Evolutionary conservation across 1,139 yeast genomes (phyloP), one percentile per base, ranked within the genome.

Genomic region (Suhomyces anneliseae): DNA sequence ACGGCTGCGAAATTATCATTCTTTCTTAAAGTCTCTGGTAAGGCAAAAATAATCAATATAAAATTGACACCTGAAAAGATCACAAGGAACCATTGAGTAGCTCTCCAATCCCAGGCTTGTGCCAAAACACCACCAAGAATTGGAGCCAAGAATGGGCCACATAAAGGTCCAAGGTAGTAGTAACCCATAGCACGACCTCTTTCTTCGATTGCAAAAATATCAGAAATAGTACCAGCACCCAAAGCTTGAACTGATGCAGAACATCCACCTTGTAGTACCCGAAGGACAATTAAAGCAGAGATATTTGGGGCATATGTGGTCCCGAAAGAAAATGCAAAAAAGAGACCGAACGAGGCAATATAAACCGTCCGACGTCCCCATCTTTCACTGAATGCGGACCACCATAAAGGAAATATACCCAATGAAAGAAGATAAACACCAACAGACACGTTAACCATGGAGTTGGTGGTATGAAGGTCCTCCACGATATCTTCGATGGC

Each of bases 161-260:
- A 76, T 38, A 90, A 73, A 0, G 95, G 90, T 0, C 96, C 96
- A 40, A 89, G 69, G 60, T 89, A 90, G 57, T 82, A 90, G 54
- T 82, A 73, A 0, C 96, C 95, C 83, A 90, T 80, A 10, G 95
- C 95, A 7, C 75, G 64, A 1, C 96, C 96, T 58, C 96, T 75
- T 54, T 85, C 80, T 37, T 82, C 79, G 4, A 86, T 83, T 4
- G 77, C 69, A 59, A 74, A 90, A 36, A 90, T 64, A 60, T 90
- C 97, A 14, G 88, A 80, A 39, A 90, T 82, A 0, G 96, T 87
- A 3, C 96, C 96, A 0, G 96, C 96, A 1, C 96, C 96, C 7
- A 89, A 90, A 3, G 95, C 82, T 64, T 89, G 96, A 0, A 89
- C 96, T 38, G 92, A 82, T 0, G 95, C 95, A 2, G 92, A 85